Base-by-base conservation (phyloP, 257 asterid species). In the Henckelia pumila region DNA sequence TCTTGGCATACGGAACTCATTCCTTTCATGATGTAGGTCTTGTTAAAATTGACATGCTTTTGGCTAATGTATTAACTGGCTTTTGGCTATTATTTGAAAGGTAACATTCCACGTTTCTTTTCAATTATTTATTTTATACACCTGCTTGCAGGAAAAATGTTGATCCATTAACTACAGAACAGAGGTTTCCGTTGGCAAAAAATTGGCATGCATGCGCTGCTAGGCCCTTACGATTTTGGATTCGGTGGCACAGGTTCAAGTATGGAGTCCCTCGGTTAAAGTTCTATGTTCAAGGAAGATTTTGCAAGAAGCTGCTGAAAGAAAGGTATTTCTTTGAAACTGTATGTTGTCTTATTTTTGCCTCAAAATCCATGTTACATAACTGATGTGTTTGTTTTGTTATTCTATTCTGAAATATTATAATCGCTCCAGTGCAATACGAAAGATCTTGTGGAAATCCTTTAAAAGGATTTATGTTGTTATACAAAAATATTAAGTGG, bases 111-210 rank as follows among this genome's bases (percentile, higher is more conserved):
- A n/a, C n/a, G n/a, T n/a, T n/a, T n/a, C n/a, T n/a, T n/a, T n/a
- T n/a, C n/a, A n/a, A n/a, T n/a, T n/a, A n/a, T n/a, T n/a, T n/a
- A n/a, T n/a, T n/a, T n/a, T n/a, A n/a, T n/a, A n/a, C n/a, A n/a
- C n/a, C n/a, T n/a, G 56, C 67, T 75, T 83, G 72, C 91, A 91
- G 99, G 99, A 91, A 68, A 94, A 94, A 77, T 88, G 91, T 24
- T 81, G 86, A 61, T 66, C 90, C 23, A 94, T 97, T 87, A 85
- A 78, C 78, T 91, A 84, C 72, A 87, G 95, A 81, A 84, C 93
- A n/a, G 99, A 94, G 80, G 85, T 78, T 49, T 81, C 92, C 16
- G 85, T 91, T 69, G 99, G 97, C 70, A 94, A 87, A 85, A 94
- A 94, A 76, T 80, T 94, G 80, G 79, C 94, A 86, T 79, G 88